Base-by-base conservation (phyloP, 2,329 filamentous ascomycete species). In the Neonectria coccinea region DNA sequence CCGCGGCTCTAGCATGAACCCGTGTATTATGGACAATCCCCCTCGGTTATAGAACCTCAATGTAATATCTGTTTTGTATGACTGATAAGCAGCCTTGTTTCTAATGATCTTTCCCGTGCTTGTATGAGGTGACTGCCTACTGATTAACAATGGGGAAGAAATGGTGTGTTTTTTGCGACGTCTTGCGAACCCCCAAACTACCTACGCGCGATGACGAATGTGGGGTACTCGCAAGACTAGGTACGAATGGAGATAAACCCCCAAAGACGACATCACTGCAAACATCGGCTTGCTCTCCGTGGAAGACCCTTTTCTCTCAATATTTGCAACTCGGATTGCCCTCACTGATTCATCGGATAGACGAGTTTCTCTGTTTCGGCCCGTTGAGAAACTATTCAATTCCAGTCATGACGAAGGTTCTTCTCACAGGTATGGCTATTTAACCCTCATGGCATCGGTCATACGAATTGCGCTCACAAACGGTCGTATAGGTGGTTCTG, bases 391-490 rank as follows among this genome's bases (percentile, higher is more conserved):
- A 1, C 8, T 25, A 25, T 25, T 9, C 12, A 27, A 56, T 59
- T n/a, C 5, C 59, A 74, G 69, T 50, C 61, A 72, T 79, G 75
- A 67, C 70, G 53, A 77, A 77, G 59, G 66, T 77, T 64, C 73
- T 77, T 54, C 73, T 77, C 39, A 77, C 75, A 62, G 75, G 75
- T 76, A 52, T 55, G 67, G 54, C 45, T 10, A 16, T 5, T 12
- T 12, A 27, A 18, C 6, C 14, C 25, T 42, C 33, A 47, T 41
- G 10, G 41, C 25, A 20, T 11, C 45, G 25, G 20, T 9, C 45
- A 29, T 20, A 44, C n/a, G 18, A 27, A n/a, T 12, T 50, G 27
- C 59, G 27, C 59, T 74, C 42, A 72, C 63, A 27, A 12, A 41
- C 22, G 14, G 7, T 22, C 12, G 18, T 45, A 47, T 48, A 78